A percentile compares a stretch with the other conserved stretches of the same genome.
These are phyloP conservation scores for Magnusiomyces paraingens DNA, from an alignment of 1,139 yeast species.

Conservation along the genomic window DNA sequence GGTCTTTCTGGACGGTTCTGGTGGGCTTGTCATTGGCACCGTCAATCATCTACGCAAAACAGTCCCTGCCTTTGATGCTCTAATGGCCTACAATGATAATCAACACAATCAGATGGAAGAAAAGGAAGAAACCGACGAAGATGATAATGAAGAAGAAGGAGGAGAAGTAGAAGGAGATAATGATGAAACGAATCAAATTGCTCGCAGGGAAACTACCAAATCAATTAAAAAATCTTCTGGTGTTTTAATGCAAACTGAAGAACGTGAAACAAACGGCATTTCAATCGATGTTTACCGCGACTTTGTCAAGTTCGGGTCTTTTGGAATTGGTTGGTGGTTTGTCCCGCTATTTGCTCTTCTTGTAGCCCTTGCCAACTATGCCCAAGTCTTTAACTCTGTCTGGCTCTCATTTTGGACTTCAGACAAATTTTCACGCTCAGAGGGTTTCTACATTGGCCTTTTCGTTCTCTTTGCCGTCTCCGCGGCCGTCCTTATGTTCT, in stretches of 20 bases:
- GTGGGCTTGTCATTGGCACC: constrained; percentile 56
- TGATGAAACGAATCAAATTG: constrained; percentile 10
- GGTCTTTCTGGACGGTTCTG: constrained; percentile 63
- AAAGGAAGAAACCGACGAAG: constrained; percentile 34
- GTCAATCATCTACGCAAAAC: constrained; percentile 43
- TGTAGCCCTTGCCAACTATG: constrained; percentile 49
- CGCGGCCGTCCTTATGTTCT: constrained; percentile 35
- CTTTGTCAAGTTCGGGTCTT: constrained; percentile 57
- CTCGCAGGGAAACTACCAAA: constrained; percentile 13
- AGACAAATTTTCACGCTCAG: constrained; percentile 44
- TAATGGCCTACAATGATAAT: constrained; percentile 45
- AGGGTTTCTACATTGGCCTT: constrained; percentile 64
- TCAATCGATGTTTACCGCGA: constrained; percentile 40
- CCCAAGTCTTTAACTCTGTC: constrained; percentile 58
- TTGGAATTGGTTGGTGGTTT: constrained; percentile 37
- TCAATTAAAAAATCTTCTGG: constrained; percentile 19
- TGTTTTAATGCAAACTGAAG: constrained; percentile 42
- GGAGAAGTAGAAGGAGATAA: constrained; percentile 17
- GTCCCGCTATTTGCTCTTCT: constrained; percentile 40
- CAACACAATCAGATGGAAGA: constrained; percentile 32
- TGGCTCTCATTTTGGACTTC: constrained; percentile 87
- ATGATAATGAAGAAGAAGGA: constrained; percentile 19
- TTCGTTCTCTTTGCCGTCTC: constrained; percentile 48
- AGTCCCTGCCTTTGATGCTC: constrained; percentile 43
- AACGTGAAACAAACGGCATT: constrained; percentile 45